These are phyloP conservation scores for Xenosphaeropsis pyriputrescens DNA, from an alignment of 2,329 filamentous ascomycete genomes.

Conservation along the genomic window DNA sequence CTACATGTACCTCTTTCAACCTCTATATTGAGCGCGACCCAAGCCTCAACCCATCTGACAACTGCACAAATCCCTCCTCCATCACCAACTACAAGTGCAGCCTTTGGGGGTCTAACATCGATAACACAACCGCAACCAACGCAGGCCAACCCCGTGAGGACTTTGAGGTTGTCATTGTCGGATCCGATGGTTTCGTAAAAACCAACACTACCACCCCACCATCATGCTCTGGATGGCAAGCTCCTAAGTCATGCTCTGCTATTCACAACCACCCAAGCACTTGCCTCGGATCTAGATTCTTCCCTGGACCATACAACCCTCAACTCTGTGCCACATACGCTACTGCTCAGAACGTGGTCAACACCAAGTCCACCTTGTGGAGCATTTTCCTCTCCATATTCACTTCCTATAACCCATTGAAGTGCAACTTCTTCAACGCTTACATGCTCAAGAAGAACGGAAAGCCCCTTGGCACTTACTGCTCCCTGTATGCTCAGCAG, in stretches of 20 bases:
- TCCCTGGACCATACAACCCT: conserved; percentile 9
- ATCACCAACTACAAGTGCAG: conserved; percentile 19
- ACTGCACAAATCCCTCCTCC: conserved; percentile 18
- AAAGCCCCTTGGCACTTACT: conserved; percentile 20
- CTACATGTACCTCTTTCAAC: conserved; percentile 19
- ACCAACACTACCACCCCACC: conserved; percentile 3
- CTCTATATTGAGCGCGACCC: conserved; percentile 18
- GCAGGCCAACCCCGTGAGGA: conserved; percentile 15
- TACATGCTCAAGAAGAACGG: conserved; percentile 24
- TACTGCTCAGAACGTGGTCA: conserved; percentile 6
- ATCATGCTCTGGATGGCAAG: conserved; percentile 4
- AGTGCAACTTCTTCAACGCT: conserved; percentile 20
- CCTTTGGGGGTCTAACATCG: conserved; percentile 17
- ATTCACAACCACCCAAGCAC: conserved; percentile 8
- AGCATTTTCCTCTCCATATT: background rate
- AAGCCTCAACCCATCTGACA: conserved; percentile 12
- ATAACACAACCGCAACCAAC: conserved; percentile 15
- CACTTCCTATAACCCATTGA: conserved; percentile 3
- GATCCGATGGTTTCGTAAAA: conserved; percentile 24
- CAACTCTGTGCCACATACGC: conserved; percentile 7
- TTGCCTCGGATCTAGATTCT: conserved; percentile 8
- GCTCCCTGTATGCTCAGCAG: conserved; percentile 17
- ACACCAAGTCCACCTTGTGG: conserved; percentile 1
- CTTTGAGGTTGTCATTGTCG: conserved; percentile 24
- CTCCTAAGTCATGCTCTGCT: conserved; percentile 5